Evolutionary conservation across 768 basidiomycete genomes (phyloP), one percentile per base, ranked within the genome.

Genomic region (Rhodosporidiobolus sp.): DNA sequence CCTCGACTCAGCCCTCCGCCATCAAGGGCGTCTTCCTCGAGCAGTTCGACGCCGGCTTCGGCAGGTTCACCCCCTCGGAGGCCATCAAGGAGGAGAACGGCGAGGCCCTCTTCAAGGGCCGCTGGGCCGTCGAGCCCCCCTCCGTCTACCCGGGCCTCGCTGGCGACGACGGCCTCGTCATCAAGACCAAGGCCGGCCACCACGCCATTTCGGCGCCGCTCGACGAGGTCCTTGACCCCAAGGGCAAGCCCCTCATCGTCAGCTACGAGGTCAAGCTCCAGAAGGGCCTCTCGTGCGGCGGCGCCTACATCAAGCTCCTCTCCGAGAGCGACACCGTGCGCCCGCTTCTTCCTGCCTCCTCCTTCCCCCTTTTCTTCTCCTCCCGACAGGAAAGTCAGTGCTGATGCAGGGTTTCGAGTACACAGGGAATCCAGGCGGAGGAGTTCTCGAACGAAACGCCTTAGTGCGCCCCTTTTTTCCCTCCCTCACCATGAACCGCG

Each of bases 251-350:
- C 55, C 85, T 98, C 56, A 94, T 98, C 76, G 89, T 98, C 28
- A 94, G 96, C 81, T 99, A 99, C 79, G 96, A 99, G 81, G 96
- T 96, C 84, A 95, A 98, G 84, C 94, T 96, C 82, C 77, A 99
- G 85, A 94, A 97, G 83, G 94, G 95, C 54, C 92, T 96, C 59
- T 96, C 96, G 83, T 98, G 96, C 79, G 96, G 96, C 82, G 96
- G 96, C 84, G 96, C 96, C 50, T 99, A 99, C 83, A 83, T 98
- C 84, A 99, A 98, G 83, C 88, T 98, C 67, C 87, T 99, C 46
- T 80, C 81, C 24, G 83, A 83, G 69, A 82, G 81, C 17, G 81
- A 81, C 70, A 79, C 80, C 76, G 82, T 80, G 28, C 74, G 79
- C 9, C 11, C 50, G 2, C 4, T 17, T 46, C 35, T 52, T 26